A percentile compares a stretch with the other conserved stretches of the same genome.
Conservation (phyloP, 768 basidiomycete genomes). For the Leccinellum rugosiceps region DNA sequence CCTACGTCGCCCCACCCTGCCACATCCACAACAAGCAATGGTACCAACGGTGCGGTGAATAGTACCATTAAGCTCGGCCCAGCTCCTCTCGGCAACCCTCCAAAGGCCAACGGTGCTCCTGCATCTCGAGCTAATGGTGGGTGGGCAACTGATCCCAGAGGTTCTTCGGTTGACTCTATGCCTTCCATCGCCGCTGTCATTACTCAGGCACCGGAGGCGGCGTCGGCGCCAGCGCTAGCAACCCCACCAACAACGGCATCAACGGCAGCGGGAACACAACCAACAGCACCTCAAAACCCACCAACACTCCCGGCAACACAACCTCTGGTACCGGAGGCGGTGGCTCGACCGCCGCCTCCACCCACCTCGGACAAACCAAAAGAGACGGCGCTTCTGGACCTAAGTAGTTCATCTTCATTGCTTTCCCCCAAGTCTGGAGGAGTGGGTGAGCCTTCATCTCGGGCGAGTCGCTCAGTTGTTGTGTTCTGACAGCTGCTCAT, state of each 20-base stretch:
- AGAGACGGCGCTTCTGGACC: not conserved
- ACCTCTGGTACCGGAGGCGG: not conserved
- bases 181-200: constrained; percentile 16
- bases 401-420: not conserved
- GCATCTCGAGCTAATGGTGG: constrained; percentile 29
- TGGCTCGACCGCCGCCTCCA: not conserved
- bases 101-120: constrained; percentile 19
- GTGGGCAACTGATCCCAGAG: constrained; percentile 27
- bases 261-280: not conserved
- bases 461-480: constrained; percentile 24
- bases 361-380: constrained; percentile 9
- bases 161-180: constrained; percentile 24
- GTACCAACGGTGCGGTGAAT: constrained; percentile 10
- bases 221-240: not conserved
- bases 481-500: constrained; percentile 32
- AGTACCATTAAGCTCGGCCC: constrained; percentile 19
- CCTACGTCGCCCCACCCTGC: constrained; percentile 20
- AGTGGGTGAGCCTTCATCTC: constrained; percentile 32
- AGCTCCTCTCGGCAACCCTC: constrained; percentile 14
- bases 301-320: not conserved
- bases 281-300: not conserved
- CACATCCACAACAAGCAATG: constrained; percentile 6
- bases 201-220: constrained; percentile 3
- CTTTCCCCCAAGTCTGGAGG: constrained; percentile 9
- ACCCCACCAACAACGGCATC: not conserved